Percentiles rank a stretch among this genome's conserved stretches.
phyloP scores from a whole-genome alignment of 1,284 basidiomycete genomes.

The Flammula alnicola region DNA sequence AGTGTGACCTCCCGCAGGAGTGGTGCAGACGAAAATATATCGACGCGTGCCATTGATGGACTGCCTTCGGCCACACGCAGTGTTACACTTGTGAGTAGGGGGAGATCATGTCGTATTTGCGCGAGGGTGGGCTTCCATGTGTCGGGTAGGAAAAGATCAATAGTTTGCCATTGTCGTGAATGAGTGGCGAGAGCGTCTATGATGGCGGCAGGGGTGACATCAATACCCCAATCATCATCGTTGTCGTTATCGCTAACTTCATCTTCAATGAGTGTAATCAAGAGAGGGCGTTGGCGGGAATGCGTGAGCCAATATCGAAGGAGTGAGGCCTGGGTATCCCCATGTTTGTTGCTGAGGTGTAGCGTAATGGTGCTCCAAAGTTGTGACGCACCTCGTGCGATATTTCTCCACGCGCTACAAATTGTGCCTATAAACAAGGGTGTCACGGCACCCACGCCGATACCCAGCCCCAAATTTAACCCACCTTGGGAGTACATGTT shows the following conservation, averaged over 20 bases:
- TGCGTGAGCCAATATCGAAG: slow-evolving; percentile 23
- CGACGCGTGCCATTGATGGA: slow-evolving; percentile 19
- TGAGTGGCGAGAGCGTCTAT: slow-evolving; percentile 19
- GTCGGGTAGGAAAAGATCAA: slow-evolving; percentile 25
- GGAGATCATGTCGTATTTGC: slow-evolving; percentile 14
- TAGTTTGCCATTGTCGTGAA: slow-evolving; percentile 21
- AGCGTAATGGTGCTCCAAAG: slow-evolving; percentile 22
- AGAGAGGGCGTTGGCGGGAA: slow-evolving; percentile 18
- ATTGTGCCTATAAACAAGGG: slow-evolving; percentile 23
- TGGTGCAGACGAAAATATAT: slow-evolving; percentile 19
- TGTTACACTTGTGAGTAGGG: slow-evolving; percentile 19
- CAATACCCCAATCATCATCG: slow-evolving; percentile 19
- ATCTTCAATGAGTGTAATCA: slow-evolving; percentile 24
- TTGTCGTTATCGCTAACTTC: slow-evolving; percentile 15
- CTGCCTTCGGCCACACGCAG: slow-evolving; percentile 21
- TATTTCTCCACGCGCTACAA: slow-evolving; percentile 23
- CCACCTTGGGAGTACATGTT: neutral
- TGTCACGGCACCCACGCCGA: slow-evolving; percentile 20
- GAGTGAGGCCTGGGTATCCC: slow-evolving; percentile 19
- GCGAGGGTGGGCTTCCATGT: slow-evolving; percentile 17
- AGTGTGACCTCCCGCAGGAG: slow-evolving; percentile 20
- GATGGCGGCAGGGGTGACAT: slow-evolving; percentile 18
- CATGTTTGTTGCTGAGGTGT: slow-evolving; percentile 15
- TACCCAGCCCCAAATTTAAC: slow-evolving; percentile 10
- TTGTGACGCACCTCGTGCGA: slow-evolving; percentile 18